Evolutionary conservation across 257 asterid genomes (phyloP).

Genomic region (Solanum tacnaense): DNA sequence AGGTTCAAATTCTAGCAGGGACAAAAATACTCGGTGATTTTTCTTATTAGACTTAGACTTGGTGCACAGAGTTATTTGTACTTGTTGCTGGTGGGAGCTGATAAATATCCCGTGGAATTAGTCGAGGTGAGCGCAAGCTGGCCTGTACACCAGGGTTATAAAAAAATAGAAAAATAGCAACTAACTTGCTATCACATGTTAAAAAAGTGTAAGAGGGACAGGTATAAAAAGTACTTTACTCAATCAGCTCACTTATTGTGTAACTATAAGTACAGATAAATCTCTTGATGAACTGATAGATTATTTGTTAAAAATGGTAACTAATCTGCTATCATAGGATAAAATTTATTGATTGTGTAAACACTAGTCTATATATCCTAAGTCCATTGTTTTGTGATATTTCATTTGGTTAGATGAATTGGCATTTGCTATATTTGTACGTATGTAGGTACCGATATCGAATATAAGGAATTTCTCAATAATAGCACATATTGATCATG

Average conservation of each 20-base stretch:
- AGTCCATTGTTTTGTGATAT: not conserved
- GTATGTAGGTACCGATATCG: slow-evolving; percentile 58
- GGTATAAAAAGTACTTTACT: not conserved
- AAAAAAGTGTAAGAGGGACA: not conserved
- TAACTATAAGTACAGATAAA: not conserved
- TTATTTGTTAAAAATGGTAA: not conserved
- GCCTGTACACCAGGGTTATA: not conserved
- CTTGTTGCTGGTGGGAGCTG: not conserved
- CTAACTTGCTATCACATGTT: not conserved
- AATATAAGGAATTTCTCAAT: slow-evolving; percentile 86
- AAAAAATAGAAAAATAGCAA: not conserved
- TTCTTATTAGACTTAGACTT: not conserved
- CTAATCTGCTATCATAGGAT: not conserved
- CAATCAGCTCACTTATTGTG: not conserved
- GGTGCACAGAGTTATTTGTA: not conserved
- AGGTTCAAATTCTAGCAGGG: not conserved
- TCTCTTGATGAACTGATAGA: not conserved
- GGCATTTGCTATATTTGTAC: not conserved
- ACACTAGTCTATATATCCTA: not conserved
- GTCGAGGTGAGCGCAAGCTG: not conserved
- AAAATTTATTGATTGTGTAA: not conserved
- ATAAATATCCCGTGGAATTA: not conserved
- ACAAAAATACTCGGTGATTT: not conserved
- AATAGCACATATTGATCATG: slow-evolving; percentile 96
- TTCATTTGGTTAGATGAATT: not conserved